Evolutionary conservation across 176 grass and related monocot genomes (phyloP), one percentile per base, ranked within the genome.

Genomic region (Avena insularis): DNA sequence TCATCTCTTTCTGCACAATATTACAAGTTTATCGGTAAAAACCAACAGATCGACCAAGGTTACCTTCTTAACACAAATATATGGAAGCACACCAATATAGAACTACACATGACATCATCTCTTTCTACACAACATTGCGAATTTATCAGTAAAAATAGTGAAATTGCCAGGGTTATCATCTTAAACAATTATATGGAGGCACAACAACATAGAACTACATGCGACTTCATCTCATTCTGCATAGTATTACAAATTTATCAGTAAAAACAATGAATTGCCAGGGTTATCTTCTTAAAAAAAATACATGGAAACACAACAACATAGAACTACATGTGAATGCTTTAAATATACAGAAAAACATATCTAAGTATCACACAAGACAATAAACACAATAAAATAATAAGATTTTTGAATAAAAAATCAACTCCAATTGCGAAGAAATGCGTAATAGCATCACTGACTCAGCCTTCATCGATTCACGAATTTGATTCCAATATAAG

Each of bases 1-100:
- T 4, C 33, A 92, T n/a, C 33, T 92, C 86, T 66, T 31, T 56
- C 90, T 92, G 86, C 51, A 78, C 11, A 47, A 6, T 23, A 16
- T 12, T 33, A 9, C 40, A 73, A 48, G 64, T 35, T 35, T 65
- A 13, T 59, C 17, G 25, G 55, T 43, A 1, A 43, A 12, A 61
- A 73, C 38, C 38, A 49, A 12, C 6, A 70, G 16, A 38, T 91
- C 6, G 40, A 6, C 6, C 40, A 43, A 43, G 40, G 40, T 43
- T 43, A 43, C 0, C 1, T 5, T 60, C 19, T 0, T 2, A 60
- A 60, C 57, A n/a, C 0, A n/a, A 21, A 9, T 21, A n/a, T 60
- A 60, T n/a, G 6, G 19, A 60, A 60, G 20, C 8, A 8, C 5
- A 9, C 20, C 1, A 19, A 56, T 56, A 0, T 7, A 7, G 5